A percentile compares a stretch with the other conserved stretches of the same genome.
phyloP scores from a whole-genome alignment of 805 yeast species.

The Saturnispora halmiae region DNA sequence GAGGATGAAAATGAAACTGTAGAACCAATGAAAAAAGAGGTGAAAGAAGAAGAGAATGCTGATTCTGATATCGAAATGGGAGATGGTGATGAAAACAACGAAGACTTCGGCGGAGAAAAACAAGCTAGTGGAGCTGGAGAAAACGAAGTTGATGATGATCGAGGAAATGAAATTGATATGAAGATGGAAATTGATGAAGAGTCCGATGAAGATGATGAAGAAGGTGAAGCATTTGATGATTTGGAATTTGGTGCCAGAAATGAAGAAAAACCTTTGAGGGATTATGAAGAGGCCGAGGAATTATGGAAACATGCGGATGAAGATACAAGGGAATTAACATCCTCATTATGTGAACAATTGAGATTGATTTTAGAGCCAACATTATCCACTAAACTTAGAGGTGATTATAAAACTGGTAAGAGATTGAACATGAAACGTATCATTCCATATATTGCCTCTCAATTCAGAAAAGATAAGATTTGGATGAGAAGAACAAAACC shows the following conservation, averaged over 20 bases:
- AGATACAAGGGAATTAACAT: slow-evolving; percentile 80
- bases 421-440: slow-evolving; percentile 95
- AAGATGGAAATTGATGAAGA: slow-evolving; percentile 30
- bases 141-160: slow-evolving; percentile 12
- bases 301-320: slow-evolving; percentile 79
- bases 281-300: slow-evolving; percentile 54
- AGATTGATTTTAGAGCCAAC: slow-evolving; percentile 93
- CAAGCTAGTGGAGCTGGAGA: slow-evolving; percentile 19
- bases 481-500: slow-evolving; percentile 98
- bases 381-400: slow-evolving; percentile 84
- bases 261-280: slow-evolving; percentile 19
- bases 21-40: slow-evolving; percentile 10
- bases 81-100: slow-evolving; percentile 17
- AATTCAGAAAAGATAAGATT: slow-evolving; percentile 93
- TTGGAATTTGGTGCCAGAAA: slow-evolving; percentile 16
- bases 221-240: slow-evolving; percentile 18
- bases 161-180: slow-evolving; percentile 40
- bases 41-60: slow-evolving; percentile 25
- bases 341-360: slow-evolving; percentile 84
- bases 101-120: slow-evolving; percentile 17
- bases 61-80: slow-evolving; percentile 29
- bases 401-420: slow-evolving; percentile 96
- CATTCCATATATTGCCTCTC: slow-evolving; percentile 95
- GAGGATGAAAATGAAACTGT: slow-evolving; percentile 25
- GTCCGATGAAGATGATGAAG: slow-evolving; percentile 27